Evolutionary conservation across 1,284 basidiomycete species (phyloP).

Genomic region (Cutaneotrichosporon cyanovorans): DNA sequence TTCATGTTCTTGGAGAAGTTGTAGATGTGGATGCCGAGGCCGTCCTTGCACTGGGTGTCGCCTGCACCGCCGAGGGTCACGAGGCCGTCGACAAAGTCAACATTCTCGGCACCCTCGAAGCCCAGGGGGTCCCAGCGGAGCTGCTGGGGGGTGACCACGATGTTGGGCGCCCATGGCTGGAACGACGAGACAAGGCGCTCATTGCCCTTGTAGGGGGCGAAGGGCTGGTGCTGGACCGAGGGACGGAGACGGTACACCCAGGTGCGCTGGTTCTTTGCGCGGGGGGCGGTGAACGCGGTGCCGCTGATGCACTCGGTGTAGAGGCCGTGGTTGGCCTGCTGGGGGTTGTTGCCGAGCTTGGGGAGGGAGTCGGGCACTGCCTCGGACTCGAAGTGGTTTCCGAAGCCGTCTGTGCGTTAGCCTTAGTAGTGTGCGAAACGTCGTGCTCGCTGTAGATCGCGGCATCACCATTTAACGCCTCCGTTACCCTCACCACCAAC

Average conservation of each 20-base stretch:
- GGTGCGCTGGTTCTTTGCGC: conserved; percentile 50
- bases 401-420: conserved; percentile 11
- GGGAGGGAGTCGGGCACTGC: conserved; percentile 44
- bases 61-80: conserved; percentile 61
- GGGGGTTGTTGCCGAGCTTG: conserved; percentile 57
- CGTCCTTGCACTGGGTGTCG: conserved; percentile 56
- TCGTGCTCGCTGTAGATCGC: no score
- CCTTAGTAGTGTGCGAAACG: neutral
- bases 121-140: conserved; percentile 57
- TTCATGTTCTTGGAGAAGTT: conserved; percentile 58
- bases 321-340: conserved; percentile 56
- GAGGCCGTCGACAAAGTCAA: conserved; percentile 58
- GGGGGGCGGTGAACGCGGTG: conserved; percentile 55
- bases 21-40: conserved; percentile 59
- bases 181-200: conserved; percentile 6
- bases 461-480: no score
- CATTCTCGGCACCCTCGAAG: conserved; percentile 42
- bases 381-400: conserved; percentile 12
- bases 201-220: conserved; percentile 10
- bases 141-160: conserved; percentile 51
- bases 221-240: conserved; percentile 54
- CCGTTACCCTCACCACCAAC: no score
- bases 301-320: conserved; percentile 57
- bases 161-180: conserved; percentile 4
- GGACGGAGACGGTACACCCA: conserved; percentile 50